Evolutionary conservation across 2,329 filamentous ascomycete species (phyloP).

Genomic region (Ambrosiella beaveri): DNA sequence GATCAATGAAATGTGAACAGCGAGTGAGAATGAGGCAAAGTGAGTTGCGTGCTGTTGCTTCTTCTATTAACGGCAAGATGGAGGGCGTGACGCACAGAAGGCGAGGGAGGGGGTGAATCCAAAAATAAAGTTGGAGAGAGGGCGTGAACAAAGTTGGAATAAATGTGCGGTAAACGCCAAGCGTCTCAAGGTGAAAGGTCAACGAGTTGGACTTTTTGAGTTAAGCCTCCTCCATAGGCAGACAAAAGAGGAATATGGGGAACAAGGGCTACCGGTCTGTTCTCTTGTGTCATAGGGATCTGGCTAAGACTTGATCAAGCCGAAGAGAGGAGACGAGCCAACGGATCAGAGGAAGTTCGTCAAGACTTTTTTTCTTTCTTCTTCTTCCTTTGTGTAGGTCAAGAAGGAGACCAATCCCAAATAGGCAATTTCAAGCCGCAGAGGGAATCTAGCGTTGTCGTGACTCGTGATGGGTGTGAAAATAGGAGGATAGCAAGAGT

Average conservation of each 20-base stretch:
- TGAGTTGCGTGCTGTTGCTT: not conserved
- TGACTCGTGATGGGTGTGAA: not conserved
- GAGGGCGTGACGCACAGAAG: not conserved
- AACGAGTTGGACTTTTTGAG: not conserved
- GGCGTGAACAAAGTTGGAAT: not conserved
- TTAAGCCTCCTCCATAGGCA: not conserved
- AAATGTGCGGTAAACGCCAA: not conserved
- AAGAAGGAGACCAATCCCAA: not conserved
- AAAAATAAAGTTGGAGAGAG: not conserved
- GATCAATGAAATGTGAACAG: not conserved
- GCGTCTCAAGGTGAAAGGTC: not conserved
- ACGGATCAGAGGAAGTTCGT: not conserved
- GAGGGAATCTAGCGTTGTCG: not conserved
- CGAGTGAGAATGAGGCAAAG: constrained; percentile 1
- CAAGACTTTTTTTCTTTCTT: not conserved
- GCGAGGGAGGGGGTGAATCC: not conserved
- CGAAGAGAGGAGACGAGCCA: not conserved
- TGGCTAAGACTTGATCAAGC: not conserved
- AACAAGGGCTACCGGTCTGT: not conserved
- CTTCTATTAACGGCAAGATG: not conserved
- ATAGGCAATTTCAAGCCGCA: not conserved
- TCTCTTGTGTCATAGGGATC: not conserved
- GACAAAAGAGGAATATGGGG: not conserved
- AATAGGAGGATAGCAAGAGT: not conserved
- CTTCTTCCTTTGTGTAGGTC: not conserved